Base-by-base conservation (phyloP, 257 asterid species). In the Plectranthus barbatus region DNA sequence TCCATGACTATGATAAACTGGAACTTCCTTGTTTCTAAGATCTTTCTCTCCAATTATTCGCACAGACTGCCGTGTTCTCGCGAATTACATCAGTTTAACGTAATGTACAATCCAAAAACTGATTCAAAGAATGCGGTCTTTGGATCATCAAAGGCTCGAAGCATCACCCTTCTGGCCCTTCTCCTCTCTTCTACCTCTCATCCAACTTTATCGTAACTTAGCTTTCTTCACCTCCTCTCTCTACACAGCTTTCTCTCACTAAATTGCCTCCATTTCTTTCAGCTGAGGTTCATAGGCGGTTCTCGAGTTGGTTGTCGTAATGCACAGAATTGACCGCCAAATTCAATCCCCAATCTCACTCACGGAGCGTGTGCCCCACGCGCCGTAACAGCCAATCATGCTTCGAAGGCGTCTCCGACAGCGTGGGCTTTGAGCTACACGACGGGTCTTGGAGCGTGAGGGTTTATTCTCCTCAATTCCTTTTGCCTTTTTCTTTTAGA, bases 301-400 rank as follows among this genome's bases (percentile, higher is more conserved):
- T 69, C 75, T 72, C 71, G 66, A 54, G 53, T 60, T 53, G 29
- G 64, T 50, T 54, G 67, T 56, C 44, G 70, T 62, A 56, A 7
- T 47, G 69, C 63, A 62, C 58, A 18, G 72, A 64, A 69, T 58
- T 21, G 83, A 61, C 83, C 74, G 75, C 81, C 76, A 72, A 64
- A 48, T 7, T 0, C 4, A 3, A 56, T 4, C 1, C n/a, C 67
- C 77, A 72, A 19, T 55, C 71, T 23, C 77, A 12, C 0, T 6
- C 12, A 12, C 6, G 44, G 75, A 68, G 80, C 77, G 84, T 81
- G 77, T 0, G 0, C n/a, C 0, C 3, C 67, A 77, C 75, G 69
- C 14, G n/a, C 0, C 0, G 0, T 39, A 34, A 13, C 8, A 41
- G 14, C 71, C 69, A 56, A 11, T 62, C 17, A 26, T 31, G 0